These are phyloP conservation scores for Picochlorum costavermella DNA, from an alignment of 139 green algal genomes.

Conservation along the genomic window DNA sequence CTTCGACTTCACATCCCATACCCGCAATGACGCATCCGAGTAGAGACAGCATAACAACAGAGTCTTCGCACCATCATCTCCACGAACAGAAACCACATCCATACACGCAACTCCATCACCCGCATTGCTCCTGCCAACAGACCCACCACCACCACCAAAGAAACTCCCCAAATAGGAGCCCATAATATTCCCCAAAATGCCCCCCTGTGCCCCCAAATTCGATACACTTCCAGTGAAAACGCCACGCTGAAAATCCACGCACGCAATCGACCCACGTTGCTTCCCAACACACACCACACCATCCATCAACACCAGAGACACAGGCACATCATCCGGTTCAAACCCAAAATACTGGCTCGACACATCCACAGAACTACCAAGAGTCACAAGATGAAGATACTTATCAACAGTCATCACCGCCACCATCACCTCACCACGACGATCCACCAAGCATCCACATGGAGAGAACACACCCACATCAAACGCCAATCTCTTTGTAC, in stretches of 20 bases:
- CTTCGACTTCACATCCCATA: conserved; percentile 39
- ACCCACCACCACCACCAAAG: background rate
- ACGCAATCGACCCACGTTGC: background rate
- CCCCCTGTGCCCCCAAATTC: too few species aligned
- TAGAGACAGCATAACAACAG: conserved; percentile 11
- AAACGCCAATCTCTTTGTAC: too few species aligned
- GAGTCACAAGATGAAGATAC: too few species aligned
- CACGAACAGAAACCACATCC: background rate
- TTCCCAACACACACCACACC: background rate
- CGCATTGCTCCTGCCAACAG: background rate
- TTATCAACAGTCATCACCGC: too few species aligned
- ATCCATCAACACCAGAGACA: background rate
- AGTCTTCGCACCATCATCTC: background rate
- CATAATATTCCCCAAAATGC: too few species aligned
- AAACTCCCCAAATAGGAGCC: background rate
- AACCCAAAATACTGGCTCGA: too few species aligned
- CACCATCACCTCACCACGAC: too few species aligned
- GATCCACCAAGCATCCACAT: too few species aligned
- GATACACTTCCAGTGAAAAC: too few species aligned
- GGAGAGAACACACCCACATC: too few species aligned
- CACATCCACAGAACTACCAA: too few species aligned
- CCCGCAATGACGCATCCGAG: conserved; percentile 18
- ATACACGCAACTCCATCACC: background rate
- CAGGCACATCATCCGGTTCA: too few species aligned
- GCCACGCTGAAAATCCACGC: background rate